phyloP scores from a whole-genome alignment of 371 early-diverging fungal genomes.

The Basidiobolus meristosporus region DNA sequence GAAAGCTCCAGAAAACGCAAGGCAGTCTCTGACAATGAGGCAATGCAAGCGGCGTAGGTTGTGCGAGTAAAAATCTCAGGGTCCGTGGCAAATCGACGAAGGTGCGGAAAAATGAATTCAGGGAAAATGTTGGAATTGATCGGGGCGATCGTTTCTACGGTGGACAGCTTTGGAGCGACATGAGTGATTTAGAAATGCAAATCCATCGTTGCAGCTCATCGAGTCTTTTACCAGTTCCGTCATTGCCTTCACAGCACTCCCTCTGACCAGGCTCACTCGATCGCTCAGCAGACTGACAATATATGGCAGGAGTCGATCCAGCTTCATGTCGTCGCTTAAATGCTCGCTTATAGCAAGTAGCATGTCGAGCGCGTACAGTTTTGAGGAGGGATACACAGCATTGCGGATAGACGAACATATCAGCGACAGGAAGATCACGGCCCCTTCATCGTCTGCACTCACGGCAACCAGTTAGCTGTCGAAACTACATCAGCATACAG shows the following conservation, averaged over 20 bases:
- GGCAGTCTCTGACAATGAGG: slow-evolving; percentile 60
- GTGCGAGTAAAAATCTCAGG: slow-evolving; percentile 57
- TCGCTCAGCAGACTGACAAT: slow-evolving; percentile 50
- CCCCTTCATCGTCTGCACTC: slow-evolving; percentile 27
- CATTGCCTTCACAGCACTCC: slow-evolving; percentile 46
- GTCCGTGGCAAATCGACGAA: slow-evolving; percentile 47
- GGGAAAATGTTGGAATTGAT: slow-evolving; percentile 74
- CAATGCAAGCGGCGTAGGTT: slow-evolving; percentile 64
- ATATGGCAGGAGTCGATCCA: slow-evolving; percentile 75
- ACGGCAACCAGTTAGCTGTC: neutral
- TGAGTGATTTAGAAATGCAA: neutral
- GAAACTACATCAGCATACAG: no score
- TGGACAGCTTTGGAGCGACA: slow-evolving; percentile 28
- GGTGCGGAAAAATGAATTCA: slow-evolving; percentile 67
- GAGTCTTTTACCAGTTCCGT: slow-evolving; percentile 41
- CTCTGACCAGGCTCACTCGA: slow-evolving; percentile 46
- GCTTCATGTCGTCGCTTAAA: slow-evolving; percentile 45
- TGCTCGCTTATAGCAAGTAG: slow-evolving; percentile 41
- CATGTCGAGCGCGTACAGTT: slow-evolving; percentile 56
- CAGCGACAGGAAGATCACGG: slow-evolving; percentile 33
- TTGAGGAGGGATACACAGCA: slow-evolving; percentile 45
- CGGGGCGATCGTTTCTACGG: slow-evolving; percentile 54
- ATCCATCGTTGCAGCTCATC: neutral
- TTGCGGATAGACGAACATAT: slow-evolving; percentile 55
- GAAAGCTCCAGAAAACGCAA: slow-evolving; percentile 49